phyloP scores from a whole-genome alignment of 2,329 filamentous ascomycete species.

The Beauveria brongniartii region DNA sequence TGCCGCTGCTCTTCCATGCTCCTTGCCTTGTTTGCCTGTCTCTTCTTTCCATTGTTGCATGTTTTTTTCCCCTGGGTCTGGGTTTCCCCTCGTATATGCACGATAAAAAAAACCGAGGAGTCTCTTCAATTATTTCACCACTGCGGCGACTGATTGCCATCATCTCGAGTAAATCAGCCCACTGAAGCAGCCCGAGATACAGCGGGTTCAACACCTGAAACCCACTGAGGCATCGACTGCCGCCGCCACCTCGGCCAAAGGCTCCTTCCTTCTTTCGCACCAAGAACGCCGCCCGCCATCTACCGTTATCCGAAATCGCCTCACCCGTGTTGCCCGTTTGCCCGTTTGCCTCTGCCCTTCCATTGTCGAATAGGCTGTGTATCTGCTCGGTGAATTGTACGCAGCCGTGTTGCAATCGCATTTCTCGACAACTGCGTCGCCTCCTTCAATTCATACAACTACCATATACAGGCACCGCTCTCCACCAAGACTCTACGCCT shows the following conservation, averaged over 20 bases:
- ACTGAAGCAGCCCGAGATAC: background rate
- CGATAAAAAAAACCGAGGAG: too few species aligned
- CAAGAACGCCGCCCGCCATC: background rate
- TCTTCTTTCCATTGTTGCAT: background rate
- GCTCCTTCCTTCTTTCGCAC: background rate
- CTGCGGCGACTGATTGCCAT: background rate
- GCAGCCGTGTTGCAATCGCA: background rate
- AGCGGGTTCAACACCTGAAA: background rate
- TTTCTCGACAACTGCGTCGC: background rate
- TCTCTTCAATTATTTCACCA: background rate
- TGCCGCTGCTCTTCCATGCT: background rate
- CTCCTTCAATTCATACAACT: background rate
- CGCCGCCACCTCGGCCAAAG: background rate
- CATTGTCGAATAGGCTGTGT: background rate
- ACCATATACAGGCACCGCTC: background rate
- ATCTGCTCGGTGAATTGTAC: background rate
- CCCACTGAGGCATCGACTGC: background rate
- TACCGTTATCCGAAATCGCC: background rate
- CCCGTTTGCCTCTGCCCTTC: background rate
- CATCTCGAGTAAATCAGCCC: background rate
- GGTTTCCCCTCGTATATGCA: background rate
- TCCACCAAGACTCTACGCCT: background rate
- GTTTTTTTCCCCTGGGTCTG: background rate
- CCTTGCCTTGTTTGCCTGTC: background rate
- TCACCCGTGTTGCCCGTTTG: background rate